phyloP scores from a whole-genome alignment of 164 flowering plant genomes.

The Brasenia schreberi region DNA sequence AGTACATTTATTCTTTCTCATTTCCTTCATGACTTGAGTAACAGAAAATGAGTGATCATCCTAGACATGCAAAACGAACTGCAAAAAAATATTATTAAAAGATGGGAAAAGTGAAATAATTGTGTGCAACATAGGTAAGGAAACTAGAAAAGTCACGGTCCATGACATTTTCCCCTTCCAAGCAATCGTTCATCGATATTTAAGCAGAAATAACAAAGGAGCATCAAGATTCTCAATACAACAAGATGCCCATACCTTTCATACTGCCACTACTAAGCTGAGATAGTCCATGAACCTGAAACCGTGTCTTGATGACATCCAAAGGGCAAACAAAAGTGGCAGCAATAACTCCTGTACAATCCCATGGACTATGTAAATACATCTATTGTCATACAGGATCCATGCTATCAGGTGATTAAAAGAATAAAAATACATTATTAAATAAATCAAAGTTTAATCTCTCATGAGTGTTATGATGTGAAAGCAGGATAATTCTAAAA shows the following conservation, averaged over 20 bases:
- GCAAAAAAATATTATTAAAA: no score
- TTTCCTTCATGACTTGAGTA: neutral
- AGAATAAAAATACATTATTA: no score
- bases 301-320: conserved; percentile 92
- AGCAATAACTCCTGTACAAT: conserved; percentile 62
- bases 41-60: no score
- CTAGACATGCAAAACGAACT: neutral
- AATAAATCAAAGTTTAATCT: no score
- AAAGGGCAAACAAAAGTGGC: conserved; percentile 98
- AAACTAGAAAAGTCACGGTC: no score
- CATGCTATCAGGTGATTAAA: neutral
- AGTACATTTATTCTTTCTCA: neutral
- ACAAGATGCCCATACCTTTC: conserved; percentile 10
- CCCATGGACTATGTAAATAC: no score
- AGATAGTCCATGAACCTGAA: conserved; percentile 90
- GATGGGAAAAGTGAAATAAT: neutral
- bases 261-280: conserved; percentile 27
- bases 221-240: neutral
- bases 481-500: no score
- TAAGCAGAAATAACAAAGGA: no score
- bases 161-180: neutral
- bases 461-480: no score
- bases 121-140: no score
- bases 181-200: neutral
- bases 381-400: neutral